Evolutionary conservation across 2,329 filamentous ascomycete genomes (phyloP).

Genomic region (Coniochaeta ligniaria): DNA sequence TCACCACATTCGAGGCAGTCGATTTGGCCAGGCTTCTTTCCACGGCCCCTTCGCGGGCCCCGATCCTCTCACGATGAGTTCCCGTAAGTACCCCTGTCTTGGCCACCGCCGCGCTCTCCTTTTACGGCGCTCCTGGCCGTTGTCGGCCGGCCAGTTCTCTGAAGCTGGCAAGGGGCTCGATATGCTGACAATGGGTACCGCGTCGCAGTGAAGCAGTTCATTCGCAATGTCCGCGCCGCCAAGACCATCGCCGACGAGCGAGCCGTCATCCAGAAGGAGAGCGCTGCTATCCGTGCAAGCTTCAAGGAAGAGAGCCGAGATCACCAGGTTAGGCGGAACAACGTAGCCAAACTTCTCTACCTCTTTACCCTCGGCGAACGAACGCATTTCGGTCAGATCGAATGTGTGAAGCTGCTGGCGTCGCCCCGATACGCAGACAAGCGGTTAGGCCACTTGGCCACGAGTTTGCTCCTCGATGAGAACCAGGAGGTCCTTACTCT

Average conservation of each 20-base stretch:
- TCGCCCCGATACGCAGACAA: slow-evolving; percentile 98
- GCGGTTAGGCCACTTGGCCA: slow-evolving; percentile 88
- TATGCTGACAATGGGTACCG: background rate
- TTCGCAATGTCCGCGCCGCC: slow-evolving; percentile 94
- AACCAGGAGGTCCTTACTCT: slow-evolving; percentile 97
- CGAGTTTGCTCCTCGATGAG: slow-evolving; percentile 92
- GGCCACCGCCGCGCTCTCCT: background rate
- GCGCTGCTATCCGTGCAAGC: slow-evolving; percentile 92
- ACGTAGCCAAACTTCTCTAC: slow-evolving; percentile 96
- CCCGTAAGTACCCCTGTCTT: background rate
- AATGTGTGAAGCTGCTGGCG: slow-evolving; percentile 94
- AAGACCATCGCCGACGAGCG: slow-evolving; percentile 99
- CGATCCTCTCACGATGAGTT: slow-evolving; percentile 1
- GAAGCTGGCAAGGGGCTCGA: background rate
- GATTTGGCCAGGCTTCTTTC: slow-evolving; percentile 3
- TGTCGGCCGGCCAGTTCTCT: background rate
- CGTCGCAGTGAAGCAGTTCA: slow-evolving; percentile 90
- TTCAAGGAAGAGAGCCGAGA: slow-evolving; percentile 96
- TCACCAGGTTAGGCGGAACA: slow-evolving; percentile 90
- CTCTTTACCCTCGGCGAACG: slow-evolving; percentile 96
- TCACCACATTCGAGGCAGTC: background rate
- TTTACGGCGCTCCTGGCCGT: background rate
- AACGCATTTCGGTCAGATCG: slow-evolving; percentile 98
- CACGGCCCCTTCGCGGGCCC: slow-evolving; percentile 4
- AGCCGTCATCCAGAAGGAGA: slow-evolving; percentile 98